phyloP scores from a whole-genome alignment of 805 yeast species.

The Suhomyces prunicola region DNA sequence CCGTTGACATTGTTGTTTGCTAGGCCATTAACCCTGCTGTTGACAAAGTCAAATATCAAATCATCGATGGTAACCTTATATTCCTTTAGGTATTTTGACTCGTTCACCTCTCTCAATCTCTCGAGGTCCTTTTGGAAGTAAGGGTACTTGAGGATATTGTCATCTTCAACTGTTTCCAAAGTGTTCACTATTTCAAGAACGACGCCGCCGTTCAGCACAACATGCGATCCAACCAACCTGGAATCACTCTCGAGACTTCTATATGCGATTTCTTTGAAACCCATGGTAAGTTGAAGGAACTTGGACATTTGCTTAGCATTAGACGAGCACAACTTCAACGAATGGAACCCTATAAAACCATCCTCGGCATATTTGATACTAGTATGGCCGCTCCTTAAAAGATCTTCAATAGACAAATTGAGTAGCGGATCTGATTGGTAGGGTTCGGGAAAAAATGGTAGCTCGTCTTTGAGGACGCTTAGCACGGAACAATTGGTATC shows the following conservation, averaged over 20 bases:
- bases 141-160: constrained; percentile 9
- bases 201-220: constrained; percentile 55
- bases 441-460: background rate
- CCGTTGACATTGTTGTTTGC: background rate
- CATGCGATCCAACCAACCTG: constrained; percentile 53
- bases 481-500: background rate
- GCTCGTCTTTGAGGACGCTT: background rate
- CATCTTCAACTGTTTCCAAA: constrained; percentile 26
- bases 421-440: constrained; percentile 15
- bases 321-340: constrained; percentile 68
- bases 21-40: constrained; percentile 13
- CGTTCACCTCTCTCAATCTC: constrained; percentile 19
- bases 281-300: constrained; percentile 53
- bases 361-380: constrained; percentile 19
- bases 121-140: constrained; percentile 12
- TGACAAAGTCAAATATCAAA: constrained; percentile 44
- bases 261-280: constrained; percentile 62
- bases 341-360: constrained; percentile 52
- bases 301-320: constrained; percentile 65
- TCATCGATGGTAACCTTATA: constrained; percentile 12
- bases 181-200: constrained; percentile 47
- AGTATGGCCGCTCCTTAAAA: constrained; percentile 17
- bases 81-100: constrained; percentile 10
- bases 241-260: constrained; percentile 70
- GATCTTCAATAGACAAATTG: constrained; percentile 13